phyloP scores from a whole-genome alignment of 169 alveolate genomes.

The Plasmodium sp. region DNA sequence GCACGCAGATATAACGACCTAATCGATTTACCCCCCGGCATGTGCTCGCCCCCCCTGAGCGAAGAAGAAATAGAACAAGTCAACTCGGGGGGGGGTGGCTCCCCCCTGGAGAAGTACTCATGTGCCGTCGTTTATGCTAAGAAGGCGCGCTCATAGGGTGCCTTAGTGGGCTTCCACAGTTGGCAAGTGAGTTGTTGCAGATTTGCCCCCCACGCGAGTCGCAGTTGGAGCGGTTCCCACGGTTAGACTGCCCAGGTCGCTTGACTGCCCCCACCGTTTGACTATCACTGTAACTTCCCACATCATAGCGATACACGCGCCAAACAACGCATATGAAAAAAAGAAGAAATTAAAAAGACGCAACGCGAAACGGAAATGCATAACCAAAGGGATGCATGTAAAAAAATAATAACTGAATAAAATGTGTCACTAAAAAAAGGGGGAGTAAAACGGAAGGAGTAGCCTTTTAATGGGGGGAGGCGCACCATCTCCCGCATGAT shows the following conservation, averaged over 20 bases:
- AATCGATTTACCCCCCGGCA: background rate
- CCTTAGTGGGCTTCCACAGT: background rate
- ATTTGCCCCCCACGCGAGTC: background rate
- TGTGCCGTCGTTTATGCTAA: constrained; percentile 4
- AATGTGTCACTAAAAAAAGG: background rate
- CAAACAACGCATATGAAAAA: background rate
- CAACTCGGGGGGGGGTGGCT: constrained; percentile 13
- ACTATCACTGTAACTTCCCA: background rate
- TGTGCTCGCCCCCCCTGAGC: background rate
- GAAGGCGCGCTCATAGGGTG: background rate
- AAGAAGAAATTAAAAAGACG: background rate
- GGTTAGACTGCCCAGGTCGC: too few species aligned
- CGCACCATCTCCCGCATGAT: background rate
- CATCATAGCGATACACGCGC: background rate
- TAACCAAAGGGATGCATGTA: background rate
- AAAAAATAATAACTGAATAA: background rate
- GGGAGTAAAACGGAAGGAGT: background rate
- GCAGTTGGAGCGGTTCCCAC: background rate
- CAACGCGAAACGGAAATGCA: background rate
- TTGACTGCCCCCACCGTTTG: background rate
- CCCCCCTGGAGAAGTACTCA: background rate
- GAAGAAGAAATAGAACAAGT: constrained; percentile 64
- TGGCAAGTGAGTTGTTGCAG: background rate
- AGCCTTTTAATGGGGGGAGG: background rate
- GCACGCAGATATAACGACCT: constrained; percentile 13